These are phyloP conservation scores for Yarrowia bubula DNA, from an alignment of 805 yeast genomes.

Conservation along the genomic window DNA sequence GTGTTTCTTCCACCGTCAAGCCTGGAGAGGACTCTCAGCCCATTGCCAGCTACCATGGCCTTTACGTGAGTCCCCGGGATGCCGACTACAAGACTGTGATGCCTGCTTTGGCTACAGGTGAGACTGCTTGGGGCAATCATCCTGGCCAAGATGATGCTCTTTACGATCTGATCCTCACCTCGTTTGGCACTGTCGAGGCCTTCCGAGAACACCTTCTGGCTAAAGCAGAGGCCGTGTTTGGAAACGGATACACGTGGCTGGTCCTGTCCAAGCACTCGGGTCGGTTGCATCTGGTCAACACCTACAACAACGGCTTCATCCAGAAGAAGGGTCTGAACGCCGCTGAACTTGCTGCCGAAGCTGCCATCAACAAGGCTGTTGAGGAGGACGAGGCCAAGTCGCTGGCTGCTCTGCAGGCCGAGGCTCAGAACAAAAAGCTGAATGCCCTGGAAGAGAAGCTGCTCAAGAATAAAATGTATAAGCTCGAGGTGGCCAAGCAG, in stretches of 20 bases:
- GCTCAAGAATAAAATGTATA: constrained; percentile 8
- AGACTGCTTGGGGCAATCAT: constrained; percentile 12
- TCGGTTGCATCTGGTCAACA: constrained; percentile 67
- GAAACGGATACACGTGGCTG: constrained; percentile 94
- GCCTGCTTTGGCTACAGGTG: constrained; percentile 1
- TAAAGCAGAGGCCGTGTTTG: constrained; percentile 73
- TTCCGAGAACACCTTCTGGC: constrained; percentile 71
- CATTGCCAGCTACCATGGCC: constrained; percentile 26
- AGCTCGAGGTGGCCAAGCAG: constrained; percentile 21
- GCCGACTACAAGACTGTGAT: constrained; percentile 30
- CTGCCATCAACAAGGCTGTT: constrained; percentile 33
- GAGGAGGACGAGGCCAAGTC: constrained; percentile 49
- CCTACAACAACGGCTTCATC: constrained; percentile 83
- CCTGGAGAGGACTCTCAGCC: constrained; percentile 33
- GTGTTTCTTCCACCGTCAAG: constrained; percentile 33
- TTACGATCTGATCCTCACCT: constrained; percentile 34
- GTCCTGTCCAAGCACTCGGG: constrained; percentile 41
- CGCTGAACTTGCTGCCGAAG: constrained; percentile 27
- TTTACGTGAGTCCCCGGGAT: constrained; percentile 42
- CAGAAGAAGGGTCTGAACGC: constrained; percentile 28
- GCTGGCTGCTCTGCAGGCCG: constrained; percentile 38
- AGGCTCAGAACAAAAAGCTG: not conserved
- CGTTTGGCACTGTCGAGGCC: constrained; percentile 77
- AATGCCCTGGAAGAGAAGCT: constrained; percentile 34
- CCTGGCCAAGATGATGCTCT: constrained; percentile 28